Evolutionary conservation across 306 rosid genomes (phyloP).

Genomic region (Trifolium fragiferum): DNA sequence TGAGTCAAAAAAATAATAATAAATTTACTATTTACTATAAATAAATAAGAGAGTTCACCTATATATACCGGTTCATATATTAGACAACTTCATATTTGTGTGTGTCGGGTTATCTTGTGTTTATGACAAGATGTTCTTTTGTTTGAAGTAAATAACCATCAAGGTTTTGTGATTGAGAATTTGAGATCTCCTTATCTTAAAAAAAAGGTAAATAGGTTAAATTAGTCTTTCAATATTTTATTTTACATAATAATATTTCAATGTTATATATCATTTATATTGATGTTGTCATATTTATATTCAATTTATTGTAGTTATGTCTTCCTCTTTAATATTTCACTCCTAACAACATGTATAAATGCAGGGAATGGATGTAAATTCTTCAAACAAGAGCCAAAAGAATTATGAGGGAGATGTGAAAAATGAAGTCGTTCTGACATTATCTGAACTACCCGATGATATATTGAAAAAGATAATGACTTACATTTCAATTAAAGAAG

Average conservation of each 20-base stretch:
- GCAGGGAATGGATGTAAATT: neutral
- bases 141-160: neutral
- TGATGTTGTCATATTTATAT: neutral
- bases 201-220: neutral
- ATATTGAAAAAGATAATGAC: neutral
- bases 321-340: no score
- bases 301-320: neutral
- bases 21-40: no score
- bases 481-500: neutral
- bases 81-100: no score
- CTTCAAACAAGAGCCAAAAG: neutral
- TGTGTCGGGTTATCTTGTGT: no score
- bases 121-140: neutral
- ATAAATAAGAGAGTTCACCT: no score
- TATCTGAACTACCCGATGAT: neutral
- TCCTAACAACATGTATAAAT: neutral
- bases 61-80: no score
- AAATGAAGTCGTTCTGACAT: neutral
- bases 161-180: neutral
- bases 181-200: neutral
- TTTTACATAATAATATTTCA: neutral
- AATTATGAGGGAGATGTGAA: neutral
- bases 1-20: no score
- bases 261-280: neutral
- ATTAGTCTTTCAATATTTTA: no score